Percentiles rank a stretch among this genome's conserved stretches.
Evolutionary conservation across 164 flowering plant genomes (phyloP).

Genomic region (Aristolochia fimbriata): DNA sequence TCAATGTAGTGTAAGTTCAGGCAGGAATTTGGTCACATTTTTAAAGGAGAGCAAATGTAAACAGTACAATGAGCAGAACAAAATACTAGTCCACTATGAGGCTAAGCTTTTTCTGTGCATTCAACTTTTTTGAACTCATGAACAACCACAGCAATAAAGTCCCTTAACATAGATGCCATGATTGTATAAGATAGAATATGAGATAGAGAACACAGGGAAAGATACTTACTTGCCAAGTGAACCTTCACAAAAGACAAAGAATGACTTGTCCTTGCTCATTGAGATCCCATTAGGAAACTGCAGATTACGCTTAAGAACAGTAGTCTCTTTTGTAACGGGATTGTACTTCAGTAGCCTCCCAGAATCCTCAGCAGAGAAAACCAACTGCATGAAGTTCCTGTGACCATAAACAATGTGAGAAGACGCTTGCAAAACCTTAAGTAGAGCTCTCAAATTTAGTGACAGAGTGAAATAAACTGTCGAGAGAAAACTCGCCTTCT

Average conservation of each 20-base stretch:
- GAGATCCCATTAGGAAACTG: slow-evolving; percentile 83
- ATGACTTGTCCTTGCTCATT: slow-evolving; percentile 73
- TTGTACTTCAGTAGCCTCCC: slow-evolving; percentile 84
- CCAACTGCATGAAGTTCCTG: slow-evolving; percentile 82
- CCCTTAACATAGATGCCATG: too few species aligned
- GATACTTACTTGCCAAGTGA: slow-evolving; percentile 40
- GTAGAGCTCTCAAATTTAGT: neutral
- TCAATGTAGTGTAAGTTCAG: too few species aligned
- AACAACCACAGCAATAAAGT: neutral
- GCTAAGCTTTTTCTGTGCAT: too few species aligned
- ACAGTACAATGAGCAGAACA: too few species aligned
- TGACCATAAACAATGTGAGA: neutral
- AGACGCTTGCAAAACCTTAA: too few species aligned
- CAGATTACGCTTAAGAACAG: slow-evolving; percentile 47
- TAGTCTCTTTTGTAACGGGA: slow-evolving; percentile 54
- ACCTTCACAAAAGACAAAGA: slow-evolving; percentile 65
- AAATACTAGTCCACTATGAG: too few species aligned
- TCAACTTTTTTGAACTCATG: too few species aligned
- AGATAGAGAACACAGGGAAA: neutral
- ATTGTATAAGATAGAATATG: neutral
- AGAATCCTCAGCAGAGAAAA: slow-evolving; percentile 61
- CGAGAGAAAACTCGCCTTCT: slow-evolving; percentile 44
- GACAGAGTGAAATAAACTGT: neutral
- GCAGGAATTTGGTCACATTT: too few species aligned
- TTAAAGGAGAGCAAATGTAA: too few species aligned